Conservation (phyloP, 2,329 filamentous ascomycete species). For the Fusarium sp. region DNA sequence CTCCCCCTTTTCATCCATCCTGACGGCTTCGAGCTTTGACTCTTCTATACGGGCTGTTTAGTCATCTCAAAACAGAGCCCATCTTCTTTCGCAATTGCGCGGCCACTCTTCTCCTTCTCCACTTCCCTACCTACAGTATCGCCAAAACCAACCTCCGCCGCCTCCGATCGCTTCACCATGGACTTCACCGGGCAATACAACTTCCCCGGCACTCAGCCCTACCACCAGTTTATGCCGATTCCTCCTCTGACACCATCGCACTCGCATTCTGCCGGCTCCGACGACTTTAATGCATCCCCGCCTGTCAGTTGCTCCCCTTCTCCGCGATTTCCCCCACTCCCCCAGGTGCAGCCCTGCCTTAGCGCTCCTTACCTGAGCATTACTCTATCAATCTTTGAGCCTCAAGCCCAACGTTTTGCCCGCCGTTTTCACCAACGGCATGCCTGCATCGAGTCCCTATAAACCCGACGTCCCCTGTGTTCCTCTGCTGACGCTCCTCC, state of each 20-base stretch:
- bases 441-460: conserved; percentile 31
- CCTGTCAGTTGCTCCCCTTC: conserved; percentile 59
- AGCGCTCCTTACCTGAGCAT: conserved; percentile 51
- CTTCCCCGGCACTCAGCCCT: conserved; percentile 62
- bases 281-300: conserved; percentile 67
- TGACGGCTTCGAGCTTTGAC: conserved; percentile 11
- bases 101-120: conserved; percentile 17
- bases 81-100: neutral
- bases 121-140: conserved; percentile 5
- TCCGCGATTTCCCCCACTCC: conserved; percentile 43
- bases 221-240: conserved; percentile 66
- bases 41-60: conserved; percentile 1
- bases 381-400: conserved; percentile 44
- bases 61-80: neutral
- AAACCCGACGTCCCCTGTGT: conserved; percentile 5
- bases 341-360: conserved; percentile 45
- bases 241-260: conserved; percentile 67
- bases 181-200: conserved; percentile 63
- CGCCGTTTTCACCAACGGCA: conserved; percentile 11
- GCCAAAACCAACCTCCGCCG: conserved; percentile 5
- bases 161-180: conserved; percentile 52
- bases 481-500: conserved; percentile 23
- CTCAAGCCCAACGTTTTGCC: conserved; percentile 15
- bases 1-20: neutral
- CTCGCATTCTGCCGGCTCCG: conserved; percentile 65